phyloP scores from a whole-genome alignment of 805 yeast genomes.

The Saturnispora quitensis region DNA sequence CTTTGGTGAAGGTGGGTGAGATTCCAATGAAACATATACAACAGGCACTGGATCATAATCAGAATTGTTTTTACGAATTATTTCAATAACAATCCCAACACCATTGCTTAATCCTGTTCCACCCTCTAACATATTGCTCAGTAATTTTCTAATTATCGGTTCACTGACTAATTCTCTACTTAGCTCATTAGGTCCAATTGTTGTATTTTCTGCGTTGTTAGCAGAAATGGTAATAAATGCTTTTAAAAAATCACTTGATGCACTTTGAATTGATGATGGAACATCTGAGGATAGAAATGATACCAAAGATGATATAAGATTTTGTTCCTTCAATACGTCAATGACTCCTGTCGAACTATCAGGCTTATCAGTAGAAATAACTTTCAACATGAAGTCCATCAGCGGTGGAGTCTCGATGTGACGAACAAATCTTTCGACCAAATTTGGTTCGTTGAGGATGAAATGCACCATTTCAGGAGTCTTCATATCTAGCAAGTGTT shows the following conservation, averaged over 20 bases:
- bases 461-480: conserved; percentile 71
- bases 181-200: conserved; percentile 87
- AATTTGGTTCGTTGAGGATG: conserved; percentile 53
- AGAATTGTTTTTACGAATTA: conserved; percentile 90
- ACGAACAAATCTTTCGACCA: conserved; percentile 72
- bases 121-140: conserved; percentile 67
- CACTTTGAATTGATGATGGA: conserved; percentile 71
- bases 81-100: conserved; percentile 89
- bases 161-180: conserved; percentile 85
- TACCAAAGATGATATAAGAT: conserved; percentile 63
- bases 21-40: conserved; percentile 66
- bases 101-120: conserved; percentile 90
- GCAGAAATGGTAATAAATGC: conserved; percentile 93
- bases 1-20: conserved; percentile 86
- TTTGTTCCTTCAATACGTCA: conserved; percentile 62
- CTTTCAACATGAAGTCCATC: conserved; percentile 84
- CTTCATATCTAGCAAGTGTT: conserved; percentile 81
- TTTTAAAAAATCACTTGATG: conserved; percentile 91
- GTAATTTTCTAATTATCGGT: conserved; percentile 54
- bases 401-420: conserved; percentile 91
- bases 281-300: conserved; percentile 60
- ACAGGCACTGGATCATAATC: conserved; percentile 92
- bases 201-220: conserved; percentile 80
- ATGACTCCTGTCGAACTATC: conserved; percentile 84
- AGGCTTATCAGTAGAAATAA: conserved; percentile 88